Conservation (phyloP, 805 yeast genomes). For the Zygosaccharomyces bailii region DNA sequence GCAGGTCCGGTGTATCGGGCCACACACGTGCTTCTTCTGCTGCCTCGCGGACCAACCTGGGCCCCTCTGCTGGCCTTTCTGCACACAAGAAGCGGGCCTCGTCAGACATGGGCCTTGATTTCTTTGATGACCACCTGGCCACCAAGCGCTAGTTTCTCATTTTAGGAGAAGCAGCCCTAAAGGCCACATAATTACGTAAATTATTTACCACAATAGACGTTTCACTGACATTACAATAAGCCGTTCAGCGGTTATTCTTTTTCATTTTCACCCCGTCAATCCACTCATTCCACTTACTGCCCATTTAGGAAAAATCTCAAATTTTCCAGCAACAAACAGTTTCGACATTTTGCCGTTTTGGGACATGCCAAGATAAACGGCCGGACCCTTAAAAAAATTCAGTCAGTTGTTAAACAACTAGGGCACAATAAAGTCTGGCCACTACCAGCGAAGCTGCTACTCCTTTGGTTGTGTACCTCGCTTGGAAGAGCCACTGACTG, state of each 20-base stretch:
- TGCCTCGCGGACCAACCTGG: conserved; percentile 1
- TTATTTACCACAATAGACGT: background rate
- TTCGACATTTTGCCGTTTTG: conserved; percentile 7
- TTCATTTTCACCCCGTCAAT: too few relatives aligned
- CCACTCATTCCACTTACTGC: background rate
- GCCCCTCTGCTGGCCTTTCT: conserved; percentile 4
- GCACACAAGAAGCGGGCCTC: conserved; percentile 29
- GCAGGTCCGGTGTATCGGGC: conserved; percentile 5
- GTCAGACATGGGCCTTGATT: conserved; percentile 27
- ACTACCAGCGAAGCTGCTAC: too few relatives aligned
- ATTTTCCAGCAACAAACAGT: background rate
- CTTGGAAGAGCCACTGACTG: too few relatives aligned
- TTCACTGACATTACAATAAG: background rate
- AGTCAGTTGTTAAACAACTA: too few relatives aligned
- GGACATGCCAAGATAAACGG: background rate
- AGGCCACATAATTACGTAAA: conserved; percentile 1
- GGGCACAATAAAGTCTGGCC: background rate
- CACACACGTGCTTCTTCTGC: conserved; percentile 8
- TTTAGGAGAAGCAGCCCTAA: too few relatives aligned
- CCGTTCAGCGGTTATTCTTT: background rate
- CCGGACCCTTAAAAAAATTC: background rate
- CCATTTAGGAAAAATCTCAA: conserved; percentile 1
- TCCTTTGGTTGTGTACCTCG: too few relatives aligned
- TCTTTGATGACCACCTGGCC: conserved; percentile 21
- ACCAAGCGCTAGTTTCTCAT: conserved; percentile 19